Evolutionary conservation across 1,284 basidiomycete genomes (phyloP), one percentile per base, ranked within the genome.

Genomic region (Rhodofomes roseus): DNA sequence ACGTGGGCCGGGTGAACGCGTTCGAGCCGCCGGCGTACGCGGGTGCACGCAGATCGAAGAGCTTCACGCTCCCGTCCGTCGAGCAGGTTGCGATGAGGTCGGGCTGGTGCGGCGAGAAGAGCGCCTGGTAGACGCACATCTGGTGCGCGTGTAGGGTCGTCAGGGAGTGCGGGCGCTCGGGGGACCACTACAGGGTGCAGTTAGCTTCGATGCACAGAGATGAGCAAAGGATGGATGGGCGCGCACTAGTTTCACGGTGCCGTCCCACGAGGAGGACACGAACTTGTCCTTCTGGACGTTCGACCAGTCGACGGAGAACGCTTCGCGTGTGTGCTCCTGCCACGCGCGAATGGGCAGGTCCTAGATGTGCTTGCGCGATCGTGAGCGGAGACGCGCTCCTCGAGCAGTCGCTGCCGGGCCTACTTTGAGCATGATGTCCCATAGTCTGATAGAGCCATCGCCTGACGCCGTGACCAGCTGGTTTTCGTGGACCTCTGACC

Each of bases 241-340:
- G 79, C 91, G 58, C 68, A 95, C 95, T 43, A 98, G 71, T 75
- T 97, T 96, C 40, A 96, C 83, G 2, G 82, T 86, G 31, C 93
- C 93, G 71, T 99, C 96, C 96, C 96, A 98, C 23, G 90, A 93
- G 1, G 89, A 85, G 1, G 93, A 95, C 4, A 85, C 85, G 73
- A 99, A 98, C 1, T 85, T 81, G 62, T 94, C 89, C 73, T 99
- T 99, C 66, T 92, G 87, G 60, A 97, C 75, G 73, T 98, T 98
- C 64, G 92, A 96, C 96, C 96, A 99, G 73, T 99, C 94, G 12
- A 98, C 85, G n/a, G 90, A 91, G 76, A 94, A 96, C 6, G 95
- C 93, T 71, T 99, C 96, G 48, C 90, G 84, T 6, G 86, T 84
- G 72, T 99, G 96, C 74, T 98, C 96, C 65, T 93, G 88, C 96